Evolutionary conservation across 1,284 basidiomycete genomes (phyloP).

Genomic region (Cystobasidium slooffiae): DNA sequence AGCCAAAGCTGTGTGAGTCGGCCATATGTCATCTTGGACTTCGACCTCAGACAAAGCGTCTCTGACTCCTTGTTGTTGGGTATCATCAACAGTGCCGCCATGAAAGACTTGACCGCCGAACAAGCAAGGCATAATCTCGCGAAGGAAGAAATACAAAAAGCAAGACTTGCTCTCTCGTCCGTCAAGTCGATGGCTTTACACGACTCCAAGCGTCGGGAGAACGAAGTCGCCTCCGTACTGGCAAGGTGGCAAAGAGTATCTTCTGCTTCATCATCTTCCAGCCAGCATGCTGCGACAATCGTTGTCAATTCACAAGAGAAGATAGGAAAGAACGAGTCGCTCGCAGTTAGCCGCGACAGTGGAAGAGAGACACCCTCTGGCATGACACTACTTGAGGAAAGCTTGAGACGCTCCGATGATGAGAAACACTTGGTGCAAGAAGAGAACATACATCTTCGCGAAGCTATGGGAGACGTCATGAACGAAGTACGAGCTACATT

Average conservation of each 20-base stretch:
- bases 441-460: conserved; percentile 40
- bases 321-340: background rate
- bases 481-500: conserved; percentile 34
- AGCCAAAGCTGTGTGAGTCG: conserved; percentile 16
- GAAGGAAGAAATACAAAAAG: conserved; percentile 29
- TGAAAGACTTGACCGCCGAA: conserved; percentile 30
- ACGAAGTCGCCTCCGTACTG: conserved; percentile 29
- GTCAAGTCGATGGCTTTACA: conserved; percentile 26
- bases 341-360: background rate
- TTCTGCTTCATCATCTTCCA: background rate
- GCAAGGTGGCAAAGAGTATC: conserved; percentile 40
- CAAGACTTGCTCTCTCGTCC: conserved; percentile 19
- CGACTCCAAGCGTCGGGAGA: conserved; percentile 32
- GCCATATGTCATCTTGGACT: background rate
- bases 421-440: conserved; percentile 24
- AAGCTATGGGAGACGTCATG: conserved; percentile 29
- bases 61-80: background rate
- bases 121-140: conserved; percentile 21
- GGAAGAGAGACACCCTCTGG: conserved; percentile 23
- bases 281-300: conserved; percentile 15
- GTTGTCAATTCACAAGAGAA: conserved; percentile 8
- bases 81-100: conserved; percentile 28
- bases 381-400: conserved; percentile 26
- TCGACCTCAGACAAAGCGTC: background rate
- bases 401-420: conserved; percentile 26